Evolutionary conservation across 768 basidiomycete species (phyloP).

Genomic region (Lactarius pseudohatsudake): DNA sequence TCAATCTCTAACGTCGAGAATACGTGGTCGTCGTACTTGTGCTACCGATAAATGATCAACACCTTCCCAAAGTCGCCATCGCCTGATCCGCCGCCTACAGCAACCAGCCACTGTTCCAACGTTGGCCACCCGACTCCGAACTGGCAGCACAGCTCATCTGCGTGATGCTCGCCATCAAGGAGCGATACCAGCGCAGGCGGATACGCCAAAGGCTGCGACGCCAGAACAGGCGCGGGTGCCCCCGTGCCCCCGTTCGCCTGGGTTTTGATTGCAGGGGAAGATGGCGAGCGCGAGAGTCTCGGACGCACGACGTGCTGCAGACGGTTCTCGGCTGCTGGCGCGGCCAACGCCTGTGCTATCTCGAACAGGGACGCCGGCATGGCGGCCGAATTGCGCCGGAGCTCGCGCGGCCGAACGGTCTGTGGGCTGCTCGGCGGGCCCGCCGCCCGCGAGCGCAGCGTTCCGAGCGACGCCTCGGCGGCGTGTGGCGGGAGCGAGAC

Average conservation of each 20-base stretch:
- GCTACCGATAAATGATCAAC: slow-evolving; percentile 70
- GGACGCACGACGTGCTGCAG: slow-evolving; percentile 38
- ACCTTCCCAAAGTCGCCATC: slow-evolving; percentile 73
- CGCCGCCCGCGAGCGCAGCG: slow-evolving; percentile 17
- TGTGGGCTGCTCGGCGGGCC: slow-evolving; percentile 16
- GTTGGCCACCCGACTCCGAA: slow-evolving; percentile 85
- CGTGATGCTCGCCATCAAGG: slow-evolving; percentile 88
- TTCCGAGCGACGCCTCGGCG: slow-evolving; percentile 25
- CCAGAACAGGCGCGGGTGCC: slow-evolving; percentile 16
- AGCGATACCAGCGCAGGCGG: slow-evolving; percentile 59
- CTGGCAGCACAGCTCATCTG: slow-evolving; percentile 82
- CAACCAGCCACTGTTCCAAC: slow-evolving; percentile 68
- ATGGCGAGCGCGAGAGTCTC: slow-evolving; percentile 57
- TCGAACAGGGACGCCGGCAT: slow-evolving; percentile 26
- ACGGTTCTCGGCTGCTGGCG: slow-evolving; percentile 5
- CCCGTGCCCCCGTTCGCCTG: slow-evolving; percentile 31
- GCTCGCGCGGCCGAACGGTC: slow-evolving; percentile 14
- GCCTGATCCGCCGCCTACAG: slow-evolving; percentile 58
- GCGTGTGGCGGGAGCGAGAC: slow-evolving; percentile 23
- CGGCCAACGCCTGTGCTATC: slow-evolving; percentile 25
- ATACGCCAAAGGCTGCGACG: slow-evolving; percentile 37
- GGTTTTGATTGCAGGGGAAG: slow-evolving; percentile 45
- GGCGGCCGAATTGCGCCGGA: slow-evolving; percentile 22
- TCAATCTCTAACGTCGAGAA: background rate
- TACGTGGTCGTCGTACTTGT: background rate